A percentile compares a stretch with the other conserved stretches of the same genome.
Conservation (phyloP, 352 stramenopile genomes). For the Globisporangium echinulatum region DNA sequence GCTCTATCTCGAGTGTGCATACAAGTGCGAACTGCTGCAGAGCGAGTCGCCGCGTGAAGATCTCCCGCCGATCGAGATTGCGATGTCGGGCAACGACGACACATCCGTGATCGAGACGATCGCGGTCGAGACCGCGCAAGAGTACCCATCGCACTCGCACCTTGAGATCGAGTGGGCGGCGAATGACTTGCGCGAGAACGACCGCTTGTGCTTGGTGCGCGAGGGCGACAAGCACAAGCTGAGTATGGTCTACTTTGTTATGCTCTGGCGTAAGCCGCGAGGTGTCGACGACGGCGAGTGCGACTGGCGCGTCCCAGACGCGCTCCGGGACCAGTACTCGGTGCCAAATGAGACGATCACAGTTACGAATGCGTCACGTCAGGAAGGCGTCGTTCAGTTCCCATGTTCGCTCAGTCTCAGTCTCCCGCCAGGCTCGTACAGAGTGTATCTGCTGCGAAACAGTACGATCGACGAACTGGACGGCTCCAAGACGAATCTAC, state of each 20-base stretch:
- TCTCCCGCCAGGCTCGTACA: slow-evolving; percentile 36
- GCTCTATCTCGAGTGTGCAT: slow-evolving; percentile 35
- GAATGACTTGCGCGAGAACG: slow-evolving; percentile 14
- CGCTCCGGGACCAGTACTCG: slow-evolving; percentile 24
- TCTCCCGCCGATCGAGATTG: slow-evolving; percentile 20
- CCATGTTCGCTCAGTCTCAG: slow-evolving; percentile 38
- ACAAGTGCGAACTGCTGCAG: slow-evolving; percentile 36
- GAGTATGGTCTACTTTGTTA: slow-evolving; percentile 32
- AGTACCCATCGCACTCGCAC: slow-evolving; percentile 34
- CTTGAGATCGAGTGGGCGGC: slow-evolving; percentile 37
- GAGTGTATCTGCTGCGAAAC: slow-evolving; percentile 40
- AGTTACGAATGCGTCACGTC: slow-evolving; percentile 15
- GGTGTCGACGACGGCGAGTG: slow-evolving; percentile 8
- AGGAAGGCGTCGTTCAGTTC: slow-evolving; percentile 16
- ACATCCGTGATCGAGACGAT: slow-evolving; percentile 2
- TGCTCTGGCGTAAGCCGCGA: slow-evolving; percentile 21
- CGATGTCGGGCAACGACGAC: slow-evolving; percentile 27
- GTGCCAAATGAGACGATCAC: slow-evolving; percentile 13
- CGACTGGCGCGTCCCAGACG: slow-evolving; percentile 37
- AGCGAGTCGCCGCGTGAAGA: slow-evolving; percentile 5
- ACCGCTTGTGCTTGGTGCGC: slow-evolving; percentile 38
- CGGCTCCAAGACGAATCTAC: slow-evolving; percentile 18
- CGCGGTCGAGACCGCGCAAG: slow-evolving; percentile 16
- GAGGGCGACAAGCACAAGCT: slow-evolving; percentile 35
- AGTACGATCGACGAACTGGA: slow-evolving; percentile 11